These are phyloP conservation scores for Parachlorella kessleri DNA, from an alignment of 139 green algal species.

Conservation along the genomic window DNA sequence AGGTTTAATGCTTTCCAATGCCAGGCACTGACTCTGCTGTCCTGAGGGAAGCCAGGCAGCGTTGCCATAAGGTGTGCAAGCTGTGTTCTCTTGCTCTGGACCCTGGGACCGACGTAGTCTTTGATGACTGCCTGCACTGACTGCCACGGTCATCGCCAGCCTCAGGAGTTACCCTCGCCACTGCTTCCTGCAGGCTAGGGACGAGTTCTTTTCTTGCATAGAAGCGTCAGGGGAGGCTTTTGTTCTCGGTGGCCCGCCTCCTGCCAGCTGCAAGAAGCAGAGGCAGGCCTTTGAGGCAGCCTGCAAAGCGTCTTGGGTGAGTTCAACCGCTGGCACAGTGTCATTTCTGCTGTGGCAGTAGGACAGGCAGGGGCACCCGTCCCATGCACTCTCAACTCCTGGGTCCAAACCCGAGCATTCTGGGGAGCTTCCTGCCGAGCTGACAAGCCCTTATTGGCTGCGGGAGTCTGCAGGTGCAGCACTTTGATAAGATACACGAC, in stretches of 20 bases:
- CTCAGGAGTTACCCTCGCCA: neutral
- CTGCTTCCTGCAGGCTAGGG: slow-evolving; percentile 49
- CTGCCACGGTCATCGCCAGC: neutral
- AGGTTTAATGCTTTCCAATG: too few species aligned
- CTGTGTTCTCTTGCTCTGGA: too few species aligned
- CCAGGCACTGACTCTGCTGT: neutral
- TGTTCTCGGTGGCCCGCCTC: slow-evolving; percentile 27
- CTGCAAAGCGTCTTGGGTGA: slow-evolving; percentile 75
- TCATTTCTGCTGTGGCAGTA: too few species aligned
- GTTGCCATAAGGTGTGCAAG: neutral
- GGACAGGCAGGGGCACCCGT: too few species aligned
- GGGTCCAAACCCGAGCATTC: too few species aligned
- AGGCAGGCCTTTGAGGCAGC: slow-evolving; percentile 54
- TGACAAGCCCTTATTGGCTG: too few species aligned
- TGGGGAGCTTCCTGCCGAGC: too few species aligned
- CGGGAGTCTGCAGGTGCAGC: slow-evolving; percentile 65
- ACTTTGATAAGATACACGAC: slow-evolving; percentile 76
- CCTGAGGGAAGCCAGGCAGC: neutral
- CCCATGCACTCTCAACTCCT: too few species aligned
- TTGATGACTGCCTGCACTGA: neutral
- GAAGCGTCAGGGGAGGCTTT: slow-evolving; percentile 44
- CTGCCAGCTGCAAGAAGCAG: slow-evolving; percentile 52
- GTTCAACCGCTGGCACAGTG: too few species aligned
- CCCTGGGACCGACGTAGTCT: neutral
- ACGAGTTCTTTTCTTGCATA: slow-evolving; percentile 68